Percentiles rank a stretch among this genome's conserved stretches.
These are phyloP conservation scores for Saksenaea oblongispora DNA, from an alignment of 371 early-diverging fungal genomes.

Conservation along the genomic window DNA sequence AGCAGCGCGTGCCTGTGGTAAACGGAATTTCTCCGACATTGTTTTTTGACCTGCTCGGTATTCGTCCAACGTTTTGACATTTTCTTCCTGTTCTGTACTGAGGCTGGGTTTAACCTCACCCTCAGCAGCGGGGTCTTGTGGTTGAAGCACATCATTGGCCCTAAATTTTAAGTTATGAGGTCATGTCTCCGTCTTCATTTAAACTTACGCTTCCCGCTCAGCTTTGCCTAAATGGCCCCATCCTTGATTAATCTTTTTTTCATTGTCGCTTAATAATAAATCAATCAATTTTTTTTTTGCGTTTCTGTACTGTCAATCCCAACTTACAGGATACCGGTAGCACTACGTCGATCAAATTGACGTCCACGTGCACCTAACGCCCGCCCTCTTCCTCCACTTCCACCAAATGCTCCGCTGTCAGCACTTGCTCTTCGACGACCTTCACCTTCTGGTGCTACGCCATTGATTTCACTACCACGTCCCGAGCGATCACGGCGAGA, in stretches of 20 bases:
- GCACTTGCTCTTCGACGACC: neutral
- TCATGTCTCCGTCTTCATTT: neutral
- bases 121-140: constrained; percentile 42
- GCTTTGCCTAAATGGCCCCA: constrained; percentile 66
- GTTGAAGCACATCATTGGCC: constrained; percentile 34
- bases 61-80: constrained; percentile 78
- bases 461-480: constrained; percentile 8
- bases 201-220: constrained; percentile 39
- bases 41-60: constrained; percentile 60
- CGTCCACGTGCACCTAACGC: constrained; percentile 31
- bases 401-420: neutral
- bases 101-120: constrained; percentile 20
- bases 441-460: neutral
- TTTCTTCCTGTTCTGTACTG: constrained; percentile 62
- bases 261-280: constrained; percentile 54
- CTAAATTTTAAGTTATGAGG: constrained; percentile 10
- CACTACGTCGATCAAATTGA: constrained; percentile 79
- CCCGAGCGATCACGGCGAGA: constrained; percentile 33
- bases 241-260: constrained; percentile 80
- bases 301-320: too few relatives aligned
- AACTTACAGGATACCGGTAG: constrained; percentile 60
- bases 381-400: constrained; percentile 1
- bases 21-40: constrained; percentile 24
- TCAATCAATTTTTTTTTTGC: too few relatives aligned
- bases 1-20: constrained; percentile 61